Base-by-base conservation (phyloP, 2,329 filamentous ascomycete species). In the Calonectria pteridis region DNA sequence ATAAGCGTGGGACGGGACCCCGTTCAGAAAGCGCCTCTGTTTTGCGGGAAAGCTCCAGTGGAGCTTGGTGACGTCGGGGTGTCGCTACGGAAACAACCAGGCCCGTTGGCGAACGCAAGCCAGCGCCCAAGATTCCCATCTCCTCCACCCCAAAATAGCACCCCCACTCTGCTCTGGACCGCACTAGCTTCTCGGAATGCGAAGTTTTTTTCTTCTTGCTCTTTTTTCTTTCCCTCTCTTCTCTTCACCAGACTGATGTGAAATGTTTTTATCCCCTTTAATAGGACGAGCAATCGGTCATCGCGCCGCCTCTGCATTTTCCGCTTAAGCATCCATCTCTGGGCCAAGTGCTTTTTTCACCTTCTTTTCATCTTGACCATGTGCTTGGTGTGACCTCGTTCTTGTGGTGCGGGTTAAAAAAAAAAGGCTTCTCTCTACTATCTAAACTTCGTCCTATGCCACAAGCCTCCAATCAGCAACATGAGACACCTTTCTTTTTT, bases 11-110 rank as follows among this genome's bases (percentile, higher is more conserved):
- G 37, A 33, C 43, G 31, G 64, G 63, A 26, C 6, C 49, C 37
- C 23, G 55, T 40, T 33, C 18, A 33, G 64, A 51, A 51, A 35
- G 50, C 43, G 55, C 53, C 23, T 53, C 46, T 70, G 67, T 53
- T 69, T 70, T 70, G 50, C 29, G 73, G 68, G 55, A 69, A 40
- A 66, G 71, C 72, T 73, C 26, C 65, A 62, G 75, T 69, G 74
- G 75, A 62, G 69, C 51, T n/a, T 58, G 55, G 79, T 81, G 80
- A 81, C 79, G 79, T 80, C 75, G 75, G 53, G 51, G 64, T 69
- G 79, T 81, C 80, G 80, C 79, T 79, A 71, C 77, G 79, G 79
- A 80, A 82, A 82, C 80, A 75, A 46, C 29, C 50, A 73, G 31
- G 51, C 29, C n/a, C 23, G 33, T 62, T 28, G n/a, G 55, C 55